Conservation (phyloP, 345 rosid genomes). For the Gynandropsis gynandra region DNA sequence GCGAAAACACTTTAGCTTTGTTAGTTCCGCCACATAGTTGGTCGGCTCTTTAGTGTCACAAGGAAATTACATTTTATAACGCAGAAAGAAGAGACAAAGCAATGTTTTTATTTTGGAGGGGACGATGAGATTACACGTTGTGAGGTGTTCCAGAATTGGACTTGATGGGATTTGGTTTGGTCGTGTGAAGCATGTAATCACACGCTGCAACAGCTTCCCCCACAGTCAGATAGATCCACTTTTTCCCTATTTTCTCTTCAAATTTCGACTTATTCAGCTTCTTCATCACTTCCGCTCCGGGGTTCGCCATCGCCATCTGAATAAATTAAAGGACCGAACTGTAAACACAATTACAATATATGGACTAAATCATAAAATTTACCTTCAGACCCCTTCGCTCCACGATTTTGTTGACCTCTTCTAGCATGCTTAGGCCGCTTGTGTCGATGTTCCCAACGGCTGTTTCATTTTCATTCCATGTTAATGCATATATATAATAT, state of each 20-base stretch:
- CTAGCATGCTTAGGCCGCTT: conserved; percentile 96
- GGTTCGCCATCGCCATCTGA: conserved; percentile 75
- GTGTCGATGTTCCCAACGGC: conserved; percentile 91
- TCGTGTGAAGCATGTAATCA: conserved; percentile 46
- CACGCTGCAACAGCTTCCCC: conserved; percentile 80
- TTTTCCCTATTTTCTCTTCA: conserved; percentile 54
- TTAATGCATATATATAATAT: neutral
- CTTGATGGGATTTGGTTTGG: conserved; percentile 24
- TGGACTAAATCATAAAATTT: neutral
- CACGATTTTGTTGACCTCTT: conserved; percentile 47
- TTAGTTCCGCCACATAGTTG: no score
- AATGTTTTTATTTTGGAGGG: no score
- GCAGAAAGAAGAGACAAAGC: no score
- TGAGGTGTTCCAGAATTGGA: neutral
- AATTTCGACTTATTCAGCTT: conserved; percentile 69
- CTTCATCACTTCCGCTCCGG: conserved; percentile 89
- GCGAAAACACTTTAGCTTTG: no score
- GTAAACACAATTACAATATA: neutral
- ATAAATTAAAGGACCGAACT: conserved; percentile 1
- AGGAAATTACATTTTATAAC: no score
- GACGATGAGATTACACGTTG: conserved; percentile 21
- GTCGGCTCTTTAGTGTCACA: no score
- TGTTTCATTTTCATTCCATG: conserved; percentile 29
- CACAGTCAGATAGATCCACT: conserved; percentile 65
- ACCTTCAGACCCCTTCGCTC: conserved; percentile 71